phyloP scores from a whole-genome alignment of 2,329 filamentous ascomycete genomes.

The Penicillium sp. region DNA sequence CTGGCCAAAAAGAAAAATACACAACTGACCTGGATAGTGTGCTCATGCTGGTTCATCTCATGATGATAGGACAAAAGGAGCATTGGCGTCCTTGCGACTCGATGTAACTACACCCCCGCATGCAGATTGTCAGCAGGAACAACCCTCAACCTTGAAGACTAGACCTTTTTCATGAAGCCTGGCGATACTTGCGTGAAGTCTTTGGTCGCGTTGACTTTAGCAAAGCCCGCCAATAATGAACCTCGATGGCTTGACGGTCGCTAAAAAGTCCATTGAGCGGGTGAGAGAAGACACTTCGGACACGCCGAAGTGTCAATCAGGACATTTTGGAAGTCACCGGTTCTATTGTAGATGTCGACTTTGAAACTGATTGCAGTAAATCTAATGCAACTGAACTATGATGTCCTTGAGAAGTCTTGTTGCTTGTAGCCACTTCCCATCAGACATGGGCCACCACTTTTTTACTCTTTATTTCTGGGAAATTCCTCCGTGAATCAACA shows the following conservation, averaged over 20 bases:
- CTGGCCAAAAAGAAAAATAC: conserved; percentile 6
- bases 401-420: too few species aligned
- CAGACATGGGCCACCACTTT: too few species aligned
- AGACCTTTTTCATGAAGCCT: too few species aligned
- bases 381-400: neutral
- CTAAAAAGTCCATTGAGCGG: conserved; percentile 1
- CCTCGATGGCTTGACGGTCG: neutral
- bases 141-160: too few species aligned
- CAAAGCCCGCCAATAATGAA: conserved; percentile 9
- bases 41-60: conserved; percentile 5
- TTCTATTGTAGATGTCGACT: neutral
- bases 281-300: neutral
- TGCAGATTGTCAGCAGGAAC: conserved; percentile 1
- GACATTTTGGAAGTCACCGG: neutral
- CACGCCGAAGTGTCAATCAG: neutral
- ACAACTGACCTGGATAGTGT: conserved; percentile 6
- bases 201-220: conserved; percentile 7
- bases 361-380: neutral
- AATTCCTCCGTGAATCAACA: too few species aligned
- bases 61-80: conserved; percentile 7
- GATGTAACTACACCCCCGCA: conserved; percentile 15
- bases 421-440: too few species aligned
- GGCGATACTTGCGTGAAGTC: conserved; percentile 2
- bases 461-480: too few species aligned
- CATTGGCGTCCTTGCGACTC: conserved; percentile 10